Percentiles rank a stretch among this genome's conserved stretches.
phyloP scores from a whole-genome alignment of 805 yeast genomes.

The Sungouiozyma ichnusensis region DNA sequence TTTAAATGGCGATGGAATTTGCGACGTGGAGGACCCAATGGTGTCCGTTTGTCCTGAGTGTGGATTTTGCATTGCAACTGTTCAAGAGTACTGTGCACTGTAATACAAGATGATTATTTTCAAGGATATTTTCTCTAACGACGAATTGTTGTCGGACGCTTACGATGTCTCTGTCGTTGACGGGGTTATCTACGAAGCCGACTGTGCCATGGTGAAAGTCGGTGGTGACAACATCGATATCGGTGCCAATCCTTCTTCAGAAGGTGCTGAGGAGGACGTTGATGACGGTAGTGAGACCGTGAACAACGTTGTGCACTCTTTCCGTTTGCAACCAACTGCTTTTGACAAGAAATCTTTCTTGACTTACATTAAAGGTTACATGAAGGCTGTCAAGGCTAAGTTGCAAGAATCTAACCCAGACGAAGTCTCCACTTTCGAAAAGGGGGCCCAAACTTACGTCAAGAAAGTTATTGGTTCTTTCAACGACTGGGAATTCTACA shows the following conservation, averaged over 20 bases:
- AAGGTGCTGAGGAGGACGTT: conserved; percentile 72
- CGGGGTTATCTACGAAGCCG: conserved; percentile 90
- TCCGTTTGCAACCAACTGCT: conserved; percentile 91
- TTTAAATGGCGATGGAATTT: conserved; percentile 1
- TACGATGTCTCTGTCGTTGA: conserved; percentile 83
- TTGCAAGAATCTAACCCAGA: conserved; percentile 88
- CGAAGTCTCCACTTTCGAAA: conserved; percentile 77
- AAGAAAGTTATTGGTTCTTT: conserved; percentile 92
- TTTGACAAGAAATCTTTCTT: conserved; percentile 98
- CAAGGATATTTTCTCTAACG: conserved; percentile 83
- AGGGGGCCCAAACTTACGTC: conserved; percentile 93
- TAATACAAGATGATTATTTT: conserved; percentile 28
- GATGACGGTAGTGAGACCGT: conserved; percentile 86
- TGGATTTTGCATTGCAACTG: neutral
- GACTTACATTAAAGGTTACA: conserved; percentile 96
- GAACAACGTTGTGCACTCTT: conserved; percentile 97
- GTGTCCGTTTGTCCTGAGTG: neutral
- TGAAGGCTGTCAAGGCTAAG: conserved; percentile 89
- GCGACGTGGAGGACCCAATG: neutral
- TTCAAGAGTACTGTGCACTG: neutral
- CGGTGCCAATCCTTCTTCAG: conserved; percentile 99
- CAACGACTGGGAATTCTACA: conserved; percentile 99
- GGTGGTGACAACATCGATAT: conserved; percentile 91
- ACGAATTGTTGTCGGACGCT: conserved; percentile 95
- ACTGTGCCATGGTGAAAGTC: conserved; percentile 86